These are phyloP conservation scores for Pseudocercospora crystallina DNA, from an alignment of 2,329 filamentous ascomycete genomes.

Conservation along the genomic window DNA sequence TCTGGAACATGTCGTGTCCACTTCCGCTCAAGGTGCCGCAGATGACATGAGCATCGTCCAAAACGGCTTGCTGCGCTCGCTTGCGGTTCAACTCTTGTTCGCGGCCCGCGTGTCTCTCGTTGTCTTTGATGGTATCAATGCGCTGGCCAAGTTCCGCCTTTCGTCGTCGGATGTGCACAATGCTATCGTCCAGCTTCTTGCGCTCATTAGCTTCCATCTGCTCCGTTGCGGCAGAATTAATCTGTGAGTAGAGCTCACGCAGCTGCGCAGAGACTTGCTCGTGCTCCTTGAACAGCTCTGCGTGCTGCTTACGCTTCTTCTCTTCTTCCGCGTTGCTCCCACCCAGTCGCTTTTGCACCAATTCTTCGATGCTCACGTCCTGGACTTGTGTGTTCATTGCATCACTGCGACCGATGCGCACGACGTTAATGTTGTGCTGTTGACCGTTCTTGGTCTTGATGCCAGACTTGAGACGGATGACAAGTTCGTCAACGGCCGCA, in stretches of 20 bases:
- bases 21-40: slow-evolving; percentile 94
- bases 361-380: slow-evolving; percentile 89
- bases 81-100: slow-evolving; percentile 84
- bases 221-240: slow-evolving; percentile 57
- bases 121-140: slow-evolving; percentile 85
- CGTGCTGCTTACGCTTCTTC: slow-evolving; percentile 52
- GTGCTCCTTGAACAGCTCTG: slow-evolving; percentile 70
- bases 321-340: slow-evolving; percentile 35
- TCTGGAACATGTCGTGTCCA: slow-evolving; percentile 96
- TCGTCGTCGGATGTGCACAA: slow-evolving; percentile 73
- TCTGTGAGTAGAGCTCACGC: slow-evolving; percentile 65
- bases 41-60: slow-evolving; percentile 86
- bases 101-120: slow-evolving; percentile 75
- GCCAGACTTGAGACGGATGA: slow-evolving; percentile 85
- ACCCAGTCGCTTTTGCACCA: slow-evolving; percentile 73
- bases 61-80: slow-evolving; percentile 83
- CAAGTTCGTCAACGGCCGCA: slow-evolving; percentile 92
- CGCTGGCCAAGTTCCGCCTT: slow-evolving; percentile 74
- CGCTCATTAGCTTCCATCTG: slow-evolving; percentile 49
- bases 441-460: slow-evolving; percentile 75
- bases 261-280: slow-evolving; percentile 64
- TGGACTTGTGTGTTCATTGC: slow-evolving; percentile 86
- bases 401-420: slow-evolving; percentile 86
- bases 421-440: slow-evolving; percentile 74
- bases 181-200: slow-evolving; percentile 68